These are phyloP conservation scores for Pseudocercospora fijiensis DNA, from an alignment of 2,329 filamentous ascomycete species.

Conservation along the genomic window DNA sequence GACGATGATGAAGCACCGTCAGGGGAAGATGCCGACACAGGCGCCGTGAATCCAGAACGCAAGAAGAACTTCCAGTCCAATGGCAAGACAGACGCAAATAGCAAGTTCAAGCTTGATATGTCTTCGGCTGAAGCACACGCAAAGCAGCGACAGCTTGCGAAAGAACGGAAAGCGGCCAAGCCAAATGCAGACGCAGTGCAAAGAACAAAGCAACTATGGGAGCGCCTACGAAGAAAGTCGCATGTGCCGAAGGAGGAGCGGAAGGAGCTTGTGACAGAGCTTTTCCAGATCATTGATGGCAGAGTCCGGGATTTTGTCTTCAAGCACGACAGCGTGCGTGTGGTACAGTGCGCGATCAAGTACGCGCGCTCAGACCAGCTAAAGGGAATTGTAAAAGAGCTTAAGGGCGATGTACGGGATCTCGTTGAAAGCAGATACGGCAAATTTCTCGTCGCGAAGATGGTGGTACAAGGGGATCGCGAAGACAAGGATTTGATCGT, in stretches of 20 bases:
- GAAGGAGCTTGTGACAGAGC: conserved; percentile 79
- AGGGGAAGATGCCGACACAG: conserved; percentile 16
- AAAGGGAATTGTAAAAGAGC: conserved; percentile 79
- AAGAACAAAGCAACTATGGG: conserved; percentile 95
- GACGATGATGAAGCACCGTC: conserved; percentile 27
- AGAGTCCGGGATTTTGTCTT: conserved; percentile 93
- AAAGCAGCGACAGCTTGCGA: conserved; percentile 85
- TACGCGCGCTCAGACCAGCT: conserved; percentile 84
- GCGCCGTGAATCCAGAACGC: conserved; percentile 17
- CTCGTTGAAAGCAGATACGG: conserved; percentile 94
- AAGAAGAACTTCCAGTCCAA: conserved; percentile 15
- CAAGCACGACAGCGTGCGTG: conserved; percentile 96
- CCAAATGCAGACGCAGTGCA: conserved; percentile 87
- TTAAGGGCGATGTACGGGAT: conserved; percentile 78
- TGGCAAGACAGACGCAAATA: conserved; percentile 18
- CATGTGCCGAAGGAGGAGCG: conserved; percentile 89
- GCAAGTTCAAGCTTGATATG: conserved; percentile 49
- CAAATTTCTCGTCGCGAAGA: conserved; percentile 94
- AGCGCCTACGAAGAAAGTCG: conserved; percentile 86
- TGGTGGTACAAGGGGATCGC: conserved; percentile 86
- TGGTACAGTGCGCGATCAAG: conserved; percentile 95
- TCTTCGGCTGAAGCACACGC: conserved; percentile 83
- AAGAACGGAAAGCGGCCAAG: conserved; percentile 88
- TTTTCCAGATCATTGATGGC: conserved; percentile 88
- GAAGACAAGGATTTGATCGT: conserved; percentile 87